A percentile compares a stretch with the other conserved stretches of the same genome.
Conservation (phyloP, 1,139 yeast species). For the Hemisphaericaspora lyxosophila region DNA sequence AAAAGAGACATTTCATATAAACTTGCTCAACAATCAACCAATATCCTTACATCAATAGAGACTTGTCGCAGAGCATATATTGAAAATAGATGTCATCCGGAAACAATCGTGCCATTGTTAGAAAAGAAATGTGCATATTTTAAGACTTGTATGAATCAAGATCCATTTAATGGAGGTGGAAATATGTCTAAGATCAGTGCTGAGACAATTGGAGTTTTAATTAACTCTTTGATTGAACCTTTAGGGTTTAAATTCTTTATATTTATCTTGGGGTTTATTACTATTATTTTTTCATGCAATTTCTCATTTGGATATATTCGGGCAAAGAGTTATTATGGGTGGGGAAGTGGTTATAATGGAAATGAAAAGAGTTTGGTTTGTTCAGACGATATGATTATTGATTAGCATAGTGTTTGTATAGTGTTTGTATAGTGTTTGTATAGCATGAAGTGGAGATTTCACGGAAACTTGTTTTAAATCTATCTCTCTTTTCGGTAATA, state of each 20-base stretch:
- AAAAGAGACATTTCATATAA: conserved; percentile 53
- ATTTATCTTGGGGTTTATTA: conserved; percentile 32
- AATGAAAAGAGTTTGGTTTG: background rate
- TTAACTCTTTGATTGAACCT: conserved; percentile 67
- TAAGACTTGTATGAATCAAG: conserved; percentile 62
- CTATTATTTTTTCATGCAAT: conserved; percentile 36
- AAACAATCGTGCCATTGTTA: conserved; percentile 57
- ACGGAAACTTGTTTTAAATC: too few relatives aligned
- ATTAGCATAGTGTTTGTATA: too few relatives aligned
- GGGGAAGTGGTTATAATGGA: conserved; percentile 9
- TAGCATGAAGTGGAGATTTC: background rate
- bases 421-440: too few relatives aligned
- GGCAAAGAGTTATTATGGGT: conserved; percentile 46
- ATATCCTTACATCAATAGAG: conserved; percentile 40
- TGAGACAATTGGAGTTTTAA: conserved; percentile 57
- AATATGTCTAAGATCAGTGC: conserved; percentile 57
- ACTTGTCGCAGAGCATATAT: conserved; percentile 51
- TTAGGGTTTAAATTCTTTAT: conserved; percentile 57
- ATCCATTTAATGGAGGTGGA: conserved; percentile 42
- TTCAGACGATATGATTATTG: conserved; percentile 3
- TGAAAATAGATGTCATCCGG: conserved; percentile 57
- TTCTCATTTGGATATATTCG: conserved; percentile 46
- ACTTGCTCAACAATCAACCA: conserved; percentile 40
- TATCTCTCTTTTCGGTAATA: too few relatives aligned
- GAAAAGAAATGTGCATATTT: conserved; percentile 57